Base-by-base conservation (phyloP, 2,329 filamentous ascomycete genomes). In the Apiospora sp. region DNA sequence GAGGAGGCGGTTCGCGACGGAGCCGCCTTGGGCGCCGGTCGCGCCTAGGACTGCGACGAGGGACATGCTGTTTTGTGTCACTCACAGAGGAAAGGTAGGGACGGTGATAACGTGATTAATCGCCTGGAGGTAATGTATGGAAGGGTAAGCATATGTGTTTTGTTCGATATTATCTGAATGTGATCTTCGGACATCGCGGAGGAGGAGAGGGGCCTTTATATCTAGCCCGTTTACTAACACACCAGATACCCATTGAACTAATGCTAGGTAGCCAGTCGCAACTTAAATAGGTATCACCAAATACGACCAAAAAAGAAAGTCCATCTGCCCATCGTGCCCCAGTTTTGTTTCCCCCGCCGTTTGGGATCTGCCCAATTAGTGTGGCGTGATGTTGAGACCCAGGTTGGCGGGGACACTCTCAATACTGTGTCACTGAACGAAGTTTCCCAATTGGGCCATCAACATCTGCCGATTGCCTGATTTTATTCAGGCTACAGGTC, bases 1-100 rank as follows among this genome's bases (percentile, higher is more conserved):
- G 13, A 77, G 72, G 64, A 78, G 75, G 4, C 68, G 37, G 54
- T 44, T 61, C 43, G 68, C 74, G 19, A 78, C 76, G 5, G 76
- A 76, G 51, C 73, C 72, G 68, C 77, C 77, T 64, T 78, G 76
- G 61, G 70, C 72, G 41, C 71, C 71, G 27, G 71, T 72, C 49
- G 67, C 71, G 3, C 71, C 71, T 30, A 72, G 41, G 12, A 72
- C 51, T 48, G 71, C 68, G 24, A 72, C 68, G 30, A 46, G n/a
- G 43, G 51, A 22, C 68, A 70, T 72, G 12, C 54, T 27, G 8
- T 10, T 4, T 34, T 30, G n/a, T 48, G n/a, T 37, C 16, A 37
- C 54, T 12, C 16, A 16, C 27, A n/a, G 22, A 22, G n/a, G 16
- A 10, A 30, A 8, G 12, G 22, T 3, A 7, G 2, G 12, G 8